Evolutionary conservation across 1,284 basidiomycete species (phyloP).

Genomic region (Mycocalia duriaeana): DNA sequence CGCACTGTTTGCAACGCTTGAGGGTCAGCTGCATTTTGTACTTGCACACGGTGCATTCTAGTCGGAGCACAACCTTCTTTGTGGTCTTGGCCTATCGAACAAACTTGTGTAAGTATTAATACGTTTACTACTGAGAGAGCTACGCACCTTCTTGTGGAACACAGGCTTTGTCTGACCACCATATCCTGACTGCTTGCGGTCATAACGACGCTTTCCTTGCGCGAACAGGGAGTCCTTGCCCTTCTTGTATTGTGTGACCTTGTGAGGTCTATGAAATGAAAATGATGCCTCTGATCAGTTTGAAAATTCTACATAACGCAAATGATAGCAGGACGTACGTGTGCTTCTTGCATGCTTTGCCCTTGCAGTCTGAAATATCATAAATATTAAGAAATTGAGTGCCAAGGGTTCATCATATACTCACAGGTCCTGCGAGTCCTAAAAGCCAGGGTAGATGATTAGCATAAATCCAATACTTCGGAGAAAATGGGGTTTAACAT

Average conservation of each 20-base stretch:
- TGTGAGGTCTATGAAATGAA: slow-evolving; percentile 66
- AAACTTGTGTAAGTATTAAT: slow-evolving; percentile 6
- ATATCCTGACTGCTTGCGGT: slow-evolving; percentile 98
- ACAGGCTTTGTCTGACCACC: slow-evolving; percentile 99
- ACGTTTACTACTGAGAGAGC: neutral
- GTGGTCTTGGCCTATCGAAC: slow-evolving; percentile 80
- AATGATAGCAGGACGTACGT: slow-evolving; percentile 64
- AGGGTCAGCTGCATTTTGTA: slow-evolving; percentile 95
- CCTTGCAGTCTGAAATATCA: slow-evolving; percentile 83
- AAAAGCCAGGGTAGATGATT: slow-evolving; percentile 18
- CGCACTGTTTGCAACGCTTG: slow-evolving; percentile 99
- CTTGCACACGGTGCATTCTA: slow-evolving; percentile 98
- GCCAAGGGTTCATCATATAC: slow-evolving; percentile 30
- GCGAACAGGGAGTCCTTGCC: slow-evolving; percentile 95
- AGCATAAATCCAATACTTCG: slow-evolving; percentile 11
- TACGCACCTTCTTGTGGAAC: slow-evolving; percentile 95
- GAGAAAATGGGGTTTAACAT: slow-evolving; percentile 34
- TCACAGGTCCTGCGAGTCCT: slow-evolving; percentile 85
- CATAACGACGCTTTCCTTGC: slow-evolving; percentile 99
- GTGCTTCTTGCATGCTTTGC: slow-evolving; percentile 98
- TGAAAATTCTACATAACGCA: neutral
- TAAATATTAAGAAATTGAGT: too few relatives aligned
- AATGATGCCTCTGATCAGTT: neutral
- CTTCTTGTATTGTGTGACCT: slow-evolving; percentile 98
- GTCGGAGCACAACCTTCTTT: slow-evolving; percentile 97